Base-by-base conservation (phyloP, 768 basidiomycete genomes). In the Sarcodon aspratus region DNA sequence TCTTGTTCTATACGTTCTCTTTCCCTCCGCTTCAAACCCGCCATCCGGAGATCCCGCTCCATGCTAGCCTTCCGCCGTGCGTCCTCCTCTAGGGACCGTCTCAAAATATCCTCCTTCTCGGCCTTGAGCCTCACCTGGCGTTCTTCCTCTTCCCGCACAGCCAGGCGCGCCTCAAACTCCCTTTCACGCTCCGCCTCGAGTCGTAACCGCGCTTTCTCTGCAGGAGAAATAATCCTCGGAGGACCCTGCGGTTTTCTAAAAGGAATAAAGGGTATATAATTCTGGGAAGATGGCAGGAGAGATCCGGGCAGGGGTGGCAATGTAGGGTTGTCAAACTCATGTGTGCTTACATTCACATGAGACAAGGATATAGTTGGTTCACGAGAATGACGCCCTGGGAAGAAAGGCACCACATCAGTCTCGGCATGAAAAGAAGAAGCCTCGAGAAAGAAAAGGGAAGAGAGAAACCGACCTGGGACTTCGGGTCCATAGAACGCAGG, bases 41-140 rank as follows among this genome's bases (percentile, higher is more conserved):
- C 58, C 9, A 50, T 49, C 11, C 59, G 55, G 34, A 61, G 45
- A 46, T 66, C 60, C 34, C 55, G 55, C 48, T 63, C 62, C 9
- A 65, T 54, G 18, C 48, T 47, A 0, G 54, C 56, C 51, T 54
- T 57, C 8, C 60, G 56, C 47, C 46, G 51, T 18, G 56, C 54
- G 46, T 65, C 63, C 21, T 60, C 60, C 42, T 52, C 55, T 18
- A 45, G 52, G 9, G 49, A 53, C 49, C 57, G 52, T 5, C 43
- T 48, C 36, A 51, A 43, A 13, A 49, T 34, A 45, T 44, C 53
- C 44, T 56, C 55, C 51, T 59, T 61, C 54, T 61, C 54, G 36
- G 46, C 50, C 47, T 56, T 58, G 31, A 59, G 44, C 6, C 55
- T 57, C 4, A 52, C 59, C 48, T 60, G 58, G 18, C 59, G 56